phyloP scores from a whole-genome alignment of 2,329 filamentous ascomycete species.

The Waltergamsia citrina region DNA sequence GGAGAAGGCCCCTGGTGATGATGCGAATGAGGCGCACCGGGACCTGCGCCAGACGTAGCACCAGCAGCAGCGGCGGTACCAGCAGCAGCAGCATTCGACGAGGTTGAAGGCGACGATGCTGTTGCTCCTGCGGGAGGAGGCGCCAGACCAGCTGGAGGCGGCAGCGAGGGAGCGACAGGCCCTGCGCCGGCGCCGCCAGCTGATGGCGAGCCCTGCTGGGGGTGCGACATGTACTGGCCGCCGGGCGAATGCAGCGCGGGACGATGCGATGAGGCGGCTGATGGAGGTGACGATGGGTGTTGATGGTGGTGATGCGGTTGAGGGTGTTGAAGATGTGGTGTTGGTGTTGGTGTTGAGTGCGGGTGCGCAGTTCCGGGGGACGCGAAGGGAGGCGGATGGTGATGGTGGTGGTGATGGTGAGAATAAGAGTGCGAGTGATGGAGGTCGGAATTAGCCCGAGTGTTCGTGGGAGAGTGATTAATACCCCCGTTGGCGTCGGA shows the following conservation, averaged over 20 bases:
- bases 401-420: not conserved
- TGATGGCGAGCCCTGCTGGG: constrained; percentile 11
- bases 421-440: no score
- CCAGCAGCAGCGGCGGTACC: no score
- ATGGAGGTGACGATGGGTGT: constrained; percentile 19
- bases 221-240: constrained; percentile 26
- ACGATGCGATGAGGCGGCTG: constrained; percentile 5
- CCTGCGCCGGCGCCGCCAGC: constrained; percentile 15
- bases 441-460: no score
- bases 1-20: constrained; percentile 26
- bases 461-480: no score
- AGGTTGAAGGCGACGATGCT: constrained; percentile 3
- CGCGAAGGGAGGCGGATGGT: constrained; percentile 18
- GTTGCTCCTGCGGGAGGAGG: constrained; percentile 4
- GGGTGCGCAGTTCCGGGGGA: constrained; percentile 16
- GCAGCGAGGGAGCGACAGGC: constrained; percentile 19
- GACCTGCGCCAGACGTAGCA: no score
- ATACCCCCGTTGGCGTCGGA: no score
- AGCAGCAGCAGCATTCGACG: no score
- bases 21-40: constrained; percentile 6
- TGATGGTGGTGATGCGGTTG: constrained; percentile 16
- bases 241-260: constrained; percentile 4
- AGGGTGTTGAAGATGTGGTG: constrained; percentile 17
- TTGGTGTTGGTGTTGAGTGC: constrained; percentile 14
- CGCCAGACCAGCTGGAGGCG: constrained; percentile 15